Base-by-base conservation (phyloP, 2,329 filamentous ascomycete species). In the Cordyceps pruinosa region DNA sequence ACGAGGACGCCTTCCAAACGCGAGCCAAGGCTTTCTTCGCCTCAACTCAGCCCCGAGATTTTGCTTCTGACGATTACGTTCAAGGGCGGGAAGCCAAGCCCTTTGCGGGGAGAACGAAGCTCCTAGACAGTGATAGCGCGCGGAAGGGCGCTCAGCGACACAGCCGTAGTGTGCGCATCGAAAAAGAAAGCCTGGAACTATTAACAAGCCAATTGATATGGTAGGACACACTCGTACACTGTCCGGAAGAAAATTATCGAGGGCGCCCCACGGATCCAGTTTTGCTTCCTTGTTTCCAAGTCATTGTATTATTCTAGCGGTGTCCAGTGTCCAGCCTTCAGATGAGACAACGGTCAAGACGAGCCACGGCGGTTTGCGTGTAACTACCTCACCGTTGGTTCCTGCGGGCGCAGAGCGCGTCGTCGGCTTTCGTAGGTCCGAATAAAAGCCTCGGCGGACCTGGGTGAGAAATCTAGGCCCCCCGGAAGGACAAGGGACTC, bases 161-260 rank as follows among this genome's bases (percentile, higher is more conserved):
- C 35, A 49, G 34, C 23, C 34, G 30, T 48, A 19, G 34, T 23
- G 45, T 34, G 17, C n/a, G 7, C 34, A 15, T 46, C 15, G 32
- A 41, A 56, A 56, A 56, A 56, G 53, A 25, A 56, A 56, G 35
- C 12, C 25, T 41, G 19, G 8, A 23, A 56, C 53, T 25, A 48
- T n/a, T n/a, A n/a, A n/a, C n/a, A 46, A 45, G 25, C 15, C 25
- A 17, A 45, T 15, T 45, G 42, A n/a, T 45, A 30, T 47, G 26
- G 26, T 12, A 32, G 26, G 7, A 21, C 44, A 13, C 15, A 17
- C n/a, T 32, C 21, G 39, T n/a, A n/a, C n/a, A 42, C 39, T 13
- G 39, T 17, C 21, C 19, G 39, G 10, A 21, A n/a, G 44, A 21
- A 35, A 47, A n/a, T 37, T 23, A 17, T 19, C 3, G 4, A 37